Evolutionary conservation across 129 eudicot genomes (phyloP).

Genomic region (Flaveria linearis): DNA sequence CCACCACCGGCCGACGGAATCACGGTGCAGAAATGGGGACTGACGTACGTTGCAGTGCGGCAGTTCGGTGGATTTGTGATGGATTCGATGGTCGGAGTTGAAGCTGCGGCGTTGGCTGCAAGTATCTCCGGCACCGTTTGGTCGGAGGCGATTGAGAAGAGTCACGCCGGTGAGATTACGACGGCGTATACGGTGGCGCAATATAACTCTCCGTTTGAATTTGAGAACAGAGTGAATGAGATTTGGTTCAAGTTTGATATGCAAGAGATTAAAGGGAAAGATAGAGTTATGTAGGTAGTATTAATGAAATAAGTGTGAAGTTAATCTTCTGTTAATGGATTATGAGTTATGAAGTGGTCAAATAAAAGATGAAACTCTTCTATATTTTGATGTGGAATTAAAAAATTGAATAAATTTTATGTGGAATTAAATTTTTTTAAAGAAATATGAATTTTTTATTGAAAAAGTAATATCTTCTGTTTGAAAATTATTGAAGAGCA

Average conservation of each 20-base stretch:
- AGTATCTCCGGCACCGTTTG: conserved; percentile 67
- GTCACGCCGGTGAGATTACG: conserved; percentile 46
- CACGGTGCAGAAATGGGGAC: conserved; percentile 68
- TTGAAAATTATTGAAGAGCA: too few species aligned
- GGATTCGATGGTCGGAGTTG: conserved; percentile 55
- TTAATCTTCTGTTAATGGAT: too few species aligned
- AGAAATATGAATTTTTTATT: too few species aligned
- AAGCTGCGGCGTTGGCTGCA: conserved; percentile 73
- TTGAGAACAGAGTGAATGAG: conserved; percentile 75
- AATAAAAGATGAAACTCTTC: too few species aligned
- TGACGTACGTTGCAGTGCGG: conserved; percentile 68
- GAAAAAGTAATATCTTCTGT: too few species aligned
- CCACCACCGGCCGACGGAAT: conserved; percentile 82
- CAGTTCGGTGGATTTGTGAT: conserved; percentile 74
- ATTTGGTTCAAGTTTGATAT: conserved; percentile 69
- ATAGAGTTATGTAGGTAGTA: too few species aligned
- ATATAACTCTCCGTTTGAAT: conserved; percentile 92
- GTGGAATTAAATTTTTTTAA: too few species aligned
- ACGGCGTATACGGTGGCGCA: conserved; percentile 71
- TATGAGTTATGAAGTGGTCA: too few species aligned
- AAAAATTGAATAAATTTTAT: too few species aligned
- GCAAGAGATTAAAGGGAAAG: conserved; percentile 22
- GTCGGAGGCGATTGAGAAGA: conserved; percentile 61
- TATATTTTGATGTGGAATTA: too few species aligned
- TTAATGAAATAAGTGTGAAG: too few species aligned